Conservation (phyloP, 805 yeast genomes). For the Kodamaea restingae region DNA sequence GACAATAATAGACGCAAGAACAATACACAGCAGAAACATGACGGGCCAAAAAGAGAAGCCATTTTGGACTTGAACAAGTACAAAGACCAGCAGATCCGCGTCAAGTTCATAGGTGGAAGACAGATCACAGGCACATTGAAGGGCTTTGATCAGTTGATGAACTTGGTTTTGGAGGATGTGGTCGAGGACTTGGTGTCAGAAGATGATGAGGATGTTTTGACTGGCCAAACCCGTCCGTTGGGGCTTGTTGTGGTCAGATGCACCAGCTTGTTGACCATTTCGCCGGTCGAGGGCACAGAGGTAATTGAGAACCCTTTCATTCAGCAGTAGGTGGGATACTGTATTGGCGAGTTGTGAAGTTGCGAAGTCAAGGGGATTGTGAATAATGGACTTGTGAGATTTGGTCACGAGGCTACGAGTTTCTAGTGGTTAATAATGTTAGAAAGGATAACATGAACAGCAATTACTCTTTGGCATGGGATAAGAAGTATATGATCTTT, state of each 20-base stretch:
- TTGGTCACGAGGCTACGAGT: too few relatives aligned
- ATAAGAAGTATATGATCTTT: too few relatives aligned
- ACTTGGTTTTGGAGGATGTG: constrained; percentile 68
- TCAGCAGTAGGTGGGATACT: background rate
- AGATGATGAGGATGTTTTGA: constrained; percentile 54
- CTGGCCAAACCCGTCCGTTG: constrained; percentile 58
- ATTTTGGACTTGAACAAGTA: constrained; percentile 76
- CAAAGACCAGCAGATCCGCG: constrained; percentile 67
- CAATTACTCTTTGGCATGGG: too few relatives aligned
- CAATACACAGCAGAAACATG: constrained; percentile 31
- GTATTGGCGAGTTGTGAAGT: too few relatives aligned
- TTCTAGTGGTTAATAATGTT: too few relatives aligned
- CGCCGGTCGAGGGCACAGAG: constrained; percentile 72
- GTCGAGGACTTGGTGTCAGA: constrained; percentile 59
- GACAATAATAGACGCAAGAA: constrained; percentile 19
- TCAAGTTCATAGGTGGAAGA: constrained; percentile 83
- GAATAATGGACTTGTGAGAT: too few relatives aligned
- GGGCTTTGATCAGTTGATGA: constrained; percentile 81
- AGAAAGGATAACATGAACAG: too few relatives aligned
- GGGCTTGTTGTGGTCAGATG: constrained; percentile 87
- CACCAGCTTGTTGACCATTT: constrained; percentile 66
- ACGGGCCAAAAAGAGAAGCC: constrained; percentile 88
- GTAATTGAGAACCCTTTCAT: constrained; percentile 66
- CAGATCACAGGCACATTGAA: constrained; percentile 75
- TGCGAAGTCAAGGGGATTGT: too few relatives aligned